Base-by-base conservation (phyloP, 1,139 yeast species). In the Yamadazyma atmosphaerica region DNA sequence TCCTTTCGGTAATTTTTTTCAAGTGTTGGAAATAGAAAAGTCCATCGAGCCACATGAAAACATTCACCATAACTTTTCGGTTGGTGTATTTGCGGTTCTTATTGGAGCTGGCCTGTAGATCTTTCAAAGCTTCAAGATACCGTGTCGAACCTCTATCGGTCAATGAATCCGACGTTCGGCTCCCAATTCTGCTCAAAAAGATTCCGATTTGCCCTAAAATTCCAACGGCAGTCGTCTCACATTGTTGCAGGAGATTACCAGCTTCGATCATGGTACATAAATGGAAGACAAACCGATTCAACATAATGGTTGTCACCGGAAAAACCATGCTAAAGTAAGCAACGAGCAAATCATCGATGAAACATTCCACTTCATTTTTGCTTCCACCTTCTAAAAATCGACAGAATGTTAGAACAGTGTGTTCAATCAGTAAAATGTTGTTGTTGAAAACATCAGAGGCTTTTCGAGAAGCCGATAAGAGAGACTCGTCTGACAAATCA, bases 331-430 rank as follows among this genome's bases (percentile, higher is more conserved):
- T n/a, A 15, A 23, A 13, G 13, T 37, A 24, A 2, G 34, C 10
- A 8, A 13, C 10, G 2, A 37, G 8, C 2, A 31, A 4, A 25
- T 42, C 42, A 22, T 23, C 8, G 3, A 29, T 29, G n/a, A 37
- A 36, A 2, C 30, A 4, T 19, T 39, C 41, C 16, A 42, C 21
- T 6, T 40, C 40, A 14, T 22, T 27, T 7, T 23, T 34, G n/a
- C 31, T 39, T 2, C 38, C 41, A 8, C 27, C 24, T 17, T 28
- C 30, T 3, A 38, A 32, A 3, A 33, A n/a, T 9, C 34, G 23
- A 35, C 38, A 35, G 4, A 42, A 12, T 1, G 21, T 11, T 5
- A 17, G 12, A 9, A 33, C 16, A 11, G 37, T 12, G 3, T n/a
- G 3, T 4, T 24, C 17, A 22, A 33, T 10, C 7, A 26, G 4